Percentiles rank a stretch among this genome's conserved stretches.
Evolutionary conservation across 305 asterid genomes (phyloP).

Genomic region (Solanum chacoense): DNA sequence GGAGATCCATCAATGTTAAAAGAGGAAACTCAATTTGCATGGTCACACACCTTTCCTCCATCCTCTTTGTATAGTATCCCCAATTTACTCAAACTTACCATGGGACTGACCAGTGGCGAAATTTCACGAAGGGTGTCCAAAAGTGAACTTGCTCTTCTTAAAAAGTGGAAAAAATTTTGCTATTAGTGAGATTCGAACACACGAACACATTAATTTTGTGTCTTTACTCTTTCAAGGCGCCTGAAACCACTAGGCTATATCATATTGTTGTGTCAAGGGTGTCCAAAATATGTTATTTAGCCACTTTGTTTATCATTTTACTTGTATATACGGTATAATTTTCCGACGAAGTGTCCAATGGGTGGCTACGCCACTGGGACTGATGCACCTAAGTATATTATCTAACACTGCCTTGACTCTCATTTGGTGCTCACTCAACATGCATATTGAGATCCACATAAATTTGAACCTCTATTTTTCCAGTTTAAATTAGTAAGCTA

Average conservation of each 20-base stretch:
- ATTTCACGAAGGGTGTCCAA: not conserved
- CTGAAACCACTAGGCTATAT: not conserved
- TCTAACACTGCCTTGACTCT: not conserved
- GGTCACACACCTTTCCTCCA: not conserved
- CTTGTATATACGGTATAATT: not conserved
- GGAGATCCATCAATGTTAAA: not conserved
- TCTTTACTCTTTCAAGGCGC: not conserved
- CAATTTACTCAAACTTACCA: not conserved
- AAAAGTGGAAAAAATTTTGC: not conserved
- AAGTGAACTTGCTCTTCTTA: not conserved
- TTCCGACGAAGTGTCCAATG: not conserved
- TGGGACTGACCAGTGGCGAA: not conserved
- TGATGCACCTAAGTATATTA: not conserved
- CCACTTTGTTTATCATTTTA: not conserved
- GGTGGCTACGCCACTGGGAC: not conserved
- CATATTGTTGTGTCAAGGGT: not conserved
- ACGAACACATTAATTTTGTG: not conserved
- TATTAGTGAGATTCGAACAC: not conserved
- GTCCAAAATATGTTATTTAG: not conserved
- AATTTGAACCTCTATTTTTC: not conserved
- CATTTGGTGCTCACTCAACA: not conserved
- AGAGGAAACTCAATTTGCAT: not conserved
- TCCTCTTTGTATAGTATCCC: not conserved
- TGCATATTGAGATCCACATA: not conserved
- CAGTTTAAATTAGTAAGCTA: not conserved